Percentiles rank a stretch among this genome's conserved stretches.
Evolutionary conservation across 345 rosid species (phyloP).

Genomic region (Salix suchowensis): DNA sequence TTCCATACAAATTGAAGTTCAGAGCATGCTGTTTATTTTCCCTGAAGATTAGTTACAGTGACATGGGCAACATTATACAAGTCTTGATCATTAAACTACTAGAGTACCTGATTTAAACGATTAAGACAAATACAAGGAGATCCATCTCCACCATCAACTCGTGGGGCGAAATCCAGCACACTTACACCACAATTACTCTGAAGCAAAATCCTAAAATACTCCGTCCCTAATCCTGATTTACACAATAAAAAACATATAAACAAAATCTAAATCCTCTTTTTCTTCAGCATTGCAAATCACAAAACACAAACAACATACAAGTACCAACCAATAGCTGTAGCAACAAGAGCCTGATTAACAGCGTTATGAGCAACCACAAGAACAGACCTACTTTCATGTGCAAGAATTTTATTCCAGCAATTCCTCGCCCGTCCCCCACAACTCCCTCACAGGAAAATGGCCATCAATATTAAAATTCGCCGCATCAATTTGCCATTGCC

Average conservation of each 20-base stretch:
- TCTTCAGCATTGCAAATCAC: too few species aligned
- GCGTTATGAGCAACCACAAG: conserved; percentile 99
- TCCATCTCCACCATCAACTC: conserved; percentile 59
- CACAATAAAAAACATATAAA: neutral
- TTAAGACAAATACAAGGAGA: conserved; percentile 74
- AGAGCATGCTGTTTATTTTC: too few species aligned
- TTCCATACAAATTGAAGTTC: too few species aligned
- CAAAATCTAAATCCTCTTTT: conserved; percentile 1
- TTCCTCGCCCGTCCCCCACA: conserved; percentile 75
- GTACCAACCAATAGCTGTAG: conserved; percentile 69
- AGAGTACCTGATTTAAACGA: conserved; percentile 78
- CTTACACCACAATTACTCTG: conserved; percentile 97
- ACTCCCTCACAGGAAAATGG: conserved; percentile 81
- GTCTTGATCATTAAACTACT: neutral
- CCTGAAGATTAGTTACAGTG: neutral
- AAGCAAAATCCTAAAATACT: conserved; percentile 76
- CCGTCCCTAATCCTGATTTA: conserved; percentile 63
- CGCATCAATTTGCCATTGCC: conserved; percentile 81
- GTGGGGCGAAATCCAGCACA: conserved; percentile 72
- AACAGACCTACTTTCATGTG: conserved; percentile 71
- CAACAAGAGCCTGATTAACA: conserved; percentile 87
- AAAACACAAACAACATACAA: conserved; percentile 3
- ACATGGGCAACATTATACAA: neutral
- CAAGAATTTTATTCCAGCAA: conserved; percentile 65
- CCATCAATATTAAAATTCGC: conserved; percentile 77